Percentiles rank a stretch among this genome's conserved stretches.
Conservation (phyloP, 1,139 yeast species). For the Suhomyces bokatorum region DNA sequence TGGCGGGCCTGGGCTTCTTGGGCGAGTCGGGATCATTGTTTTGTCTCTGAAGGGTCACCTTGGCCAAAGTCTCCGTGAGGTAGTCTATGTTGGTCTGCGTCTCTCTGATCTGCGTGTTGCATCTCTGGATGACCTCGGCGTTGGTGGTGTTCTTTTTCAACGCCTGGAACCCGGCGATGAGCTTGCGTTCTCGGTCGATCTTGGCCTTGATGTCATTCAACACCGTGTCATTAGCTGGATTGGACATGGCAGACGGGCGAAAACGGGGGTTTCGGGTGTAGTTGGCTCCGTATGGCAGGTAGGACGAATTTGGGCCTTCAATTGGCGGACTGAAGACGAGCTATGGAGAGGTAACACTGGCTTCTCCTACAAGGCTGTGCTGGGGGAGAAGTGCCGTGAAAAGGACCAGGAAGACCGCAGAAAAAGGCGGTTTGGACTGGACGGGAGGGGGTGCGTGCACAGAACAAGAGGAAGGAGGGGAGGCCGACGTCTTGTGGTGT, state of each 20-base stretch:
- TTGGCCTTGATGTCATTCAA: slow-evolving; percentile 71
- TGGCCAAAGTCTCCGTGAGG: slow-evolving; percentile 72
- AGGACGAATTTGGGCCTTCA: too few species aligned
- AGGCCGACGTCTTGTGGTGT: background rate
- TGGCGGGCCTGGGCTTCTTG: slow-evolving; percentile 8
- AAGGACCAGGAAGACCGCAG: background rate
- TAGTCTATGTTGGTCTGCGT: slow-evolving; percentile 90
- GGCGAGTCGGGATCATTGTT: slow-evolving; percentile 11
- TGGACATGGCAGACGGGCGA: slow-evolving; percentile 10
- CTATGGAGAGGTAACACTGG: too few species aligned
- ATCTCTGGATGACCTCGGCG: slow-evolving; percentile 80
- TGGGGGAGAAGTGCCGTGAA: background rate
- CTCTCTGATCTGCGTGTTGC: slow-evolving; percentile 88
- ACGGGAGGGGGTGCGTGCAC: background rate
- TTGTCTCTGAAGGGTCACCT: slow-evolving; percentile 46
- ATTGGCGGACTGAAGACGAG: too few species aligned
- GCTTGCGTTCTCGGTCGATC: slow-evolving; percentile 83
- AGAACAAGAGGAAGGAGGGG: background rate
- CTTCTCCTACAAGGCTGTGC: too few species aligned
- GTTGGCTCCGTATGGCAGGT: background rate
- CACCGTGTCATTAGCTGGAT: slow-evolving; percentile 24
- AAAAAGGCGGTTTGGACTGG: background rate
- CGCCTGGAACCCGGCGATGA: slow-evolving; percentile 83
- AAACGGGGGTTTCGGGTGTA: background rate
- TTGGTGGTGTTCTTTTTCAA: slow-evolving; percentile 78